These are phyloP conservation scores for Epichloe baconii DNA, from an alignment of 2,329 filamentous ascomycete species.

Conservation along the genomic window DNA sequence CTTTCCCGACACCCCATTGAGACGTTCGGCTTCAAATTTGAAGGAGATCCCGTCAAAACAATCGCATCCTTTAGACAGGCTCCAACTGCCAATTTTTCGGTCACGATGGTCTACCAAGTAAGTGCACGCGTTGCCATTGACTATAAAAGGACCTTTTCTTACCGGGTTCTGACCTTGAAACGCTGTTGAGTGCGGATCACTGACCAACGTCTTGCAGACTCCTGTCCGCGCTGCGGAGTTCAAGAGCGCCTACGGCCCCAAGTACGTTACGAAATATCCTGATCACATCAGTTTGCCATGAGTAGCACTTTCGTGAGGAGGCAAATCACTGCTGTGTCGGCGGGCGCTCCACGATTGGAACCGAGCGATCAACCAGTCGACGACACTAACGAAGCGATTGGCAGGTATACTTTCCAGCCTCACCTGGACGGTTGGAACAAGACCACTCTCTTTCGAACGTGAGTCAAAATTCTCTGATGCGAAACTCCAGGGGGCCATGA, in stretches of 20 bases:
- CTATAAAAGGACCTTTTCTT: no score
- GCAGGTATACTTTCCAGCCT: conserved; percentile 46
- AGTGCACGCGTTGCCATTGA: conserved; percentile 8
- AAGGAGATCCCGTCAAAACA: conserved; percentile 14
- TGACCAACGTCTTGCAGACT: conserved; percentile 28
- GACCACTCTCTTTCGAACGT: conserved; percentile 37
- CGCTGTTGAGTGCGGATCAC: conserved; percentile 6
- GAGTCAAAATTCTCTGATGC: conserved; percentile 21
- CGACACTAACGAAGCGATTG: conserved; percentile 15
- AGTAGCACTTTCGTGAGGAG: not conserved
- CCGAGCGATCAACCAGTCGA: not conserved
- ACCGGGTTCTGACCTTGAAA: not conserved
- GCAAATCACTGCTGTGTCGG: not conserved
- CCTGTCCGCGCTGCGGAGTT: conserved; percentile 35
- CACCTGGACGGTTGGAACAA: conserved; percentile 35
- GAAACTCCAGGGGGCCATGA: not conserved
- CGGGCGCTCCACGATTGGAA: not conserved
- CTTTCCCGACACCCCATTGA: conserved; percentile 22
- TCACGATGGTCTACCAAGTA: conserved; percentile 30
- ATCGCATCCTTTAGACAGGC: conserved; percentile 22
- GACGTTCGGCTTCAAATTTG: conserved; percentile 10
- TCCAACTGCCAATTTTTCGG: conserved; percentile 14
- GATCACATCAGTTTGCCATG: not conserved
- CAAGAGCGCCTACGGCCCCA: conserved; percentile 52
- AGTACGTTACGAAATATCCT: conserved; percentile 32